Evolutionary conservation across 306 rosid genomes (phyloP).

Genomic region (Ochetophila trinervis): DNA sequence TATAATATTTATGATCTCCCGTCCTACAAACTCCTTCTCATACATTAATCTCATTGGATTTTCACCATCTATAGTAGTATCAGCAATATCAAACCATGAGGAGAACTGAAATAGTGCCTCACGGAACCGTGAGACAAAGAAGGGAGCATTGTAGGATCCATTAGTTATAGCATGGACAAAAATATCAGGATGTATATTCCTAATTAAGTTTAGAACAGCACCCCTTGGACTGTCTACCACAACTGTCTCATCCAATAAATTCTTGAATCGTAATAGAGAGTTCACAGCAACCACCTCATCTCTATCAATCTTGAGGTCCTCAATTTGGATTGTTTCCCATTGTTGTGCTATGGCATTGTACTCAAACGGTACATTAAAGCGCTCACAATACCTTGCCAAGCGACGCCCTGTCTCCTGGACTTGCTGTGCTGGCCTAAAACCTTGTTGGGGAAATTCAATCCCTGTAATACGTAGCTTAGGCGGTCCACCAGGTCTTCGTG

Average conservation of each 20-base stretch:
- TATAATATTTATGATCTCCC: conserved; percentile 45
- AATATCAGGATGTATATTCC: conserved; percentile 41
- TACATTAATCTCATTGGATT: conserved; percentile 48
- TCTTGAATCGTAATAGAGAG: conserved; percentile 38
- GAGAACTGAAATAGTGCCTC: conserved; percentile 67
- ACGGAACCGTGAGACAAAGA: conserved; percentile 62
- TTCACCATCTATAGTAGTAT: conserved; percentile 35
- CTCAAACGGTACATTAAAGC: conserved; percentile 43
- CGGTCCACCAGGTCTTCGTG: conserved; percentile 61
- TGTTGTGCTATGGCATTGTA: conserved; percentile 57
- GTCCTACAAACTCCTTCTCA: conserved; percentile 54
- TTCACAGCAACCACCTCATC: conserved; percentile 53
- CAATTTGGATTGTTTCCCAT: conserved; percentile 53
- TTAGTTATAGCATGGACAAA: conserved; percentile 40
- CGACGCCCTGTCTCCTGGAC: conserved; percentile 43
- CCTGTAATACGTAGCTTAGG: conserved; percentile 67
- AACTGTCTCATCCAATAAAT: conserved; percentile 62
- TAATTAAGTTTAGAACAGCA: conserved; percentile 49
- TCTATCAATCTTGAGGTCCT: conserved; percentile 46
- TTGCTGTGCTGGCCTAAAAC: conserved; percentile 40
- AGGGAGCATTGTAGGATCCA: conserved; percentile 58
- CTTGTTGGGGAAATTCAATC: conserved; percentile 42
- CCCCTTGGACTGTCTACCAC: conserved; percentile 50
- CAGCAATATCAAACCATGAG: conserved; percentile 53
- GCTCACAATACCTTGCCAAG: conserved; percentile 34